Evolutionary conservation across 805 yeast genomes (phyloP).

Genomic region (Spathaspora arborariae): DNA sequence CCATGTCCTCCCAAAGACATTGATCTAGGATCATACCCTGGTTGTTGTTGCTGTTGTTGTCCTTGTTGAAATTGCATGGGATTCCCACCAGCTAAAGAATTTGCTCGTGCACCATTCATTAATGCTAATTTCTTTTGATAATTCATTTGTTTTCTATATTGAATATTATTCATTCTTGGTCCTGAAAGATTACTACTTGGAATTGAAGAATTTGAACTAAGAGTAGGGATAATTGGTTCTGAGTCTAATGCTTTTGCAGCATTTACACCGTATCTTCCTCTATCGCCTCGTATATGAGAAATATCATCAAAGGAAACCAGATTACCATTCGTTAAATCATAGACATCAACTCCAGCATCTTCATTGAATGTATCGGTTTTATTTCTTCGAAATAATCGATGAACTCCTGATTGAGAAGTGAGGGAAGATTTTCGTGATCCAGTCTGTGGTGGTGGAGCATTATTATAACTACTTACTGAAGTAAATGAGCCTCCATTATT

Average conservation of each 20-base stretch:
- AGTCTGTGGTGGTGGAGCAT: neutral
- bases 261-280: slow-evolving; percentile 60
- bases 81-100: slow-evolving; percentile 33
- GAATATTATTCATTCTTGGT: slow-evolving; percentile 40
- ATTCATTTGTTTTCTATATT: slow-evolving; percentile 68
- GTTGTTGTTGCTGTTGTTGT: slow-evolving; percentile 9
- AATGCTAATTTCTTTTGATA: slow-evolving; percentile 59
- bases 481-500: neutral
- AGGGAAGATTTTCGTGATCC: slow-evolving; percentile 35
- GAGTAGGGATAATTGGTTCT: slow-evolving; percentile 72
- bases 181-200: slow-evolving; percentile 10
- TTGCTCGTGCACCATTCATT: slow-evolving; percentile 44
- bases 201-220: slow-evolving; percentile 32
- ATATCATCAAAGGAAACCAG: slow-evolving; percentile 61
- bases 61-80: slow-evolving; percentile 20
- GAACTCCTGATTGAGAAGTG: slow-evolving; percentile 37
- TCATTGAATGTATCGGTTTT: slow-evolving; percentile 16
- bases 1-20: slow-evolving; percentile 9
- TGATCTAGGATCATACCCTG: slow-evolving; percentile 7
- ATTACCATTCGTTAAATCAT: slow-evolving; percentile 34
- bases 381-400: slow-evolving; percentile 41
- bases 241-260: slow-evolving; percentile 43
- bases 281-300: slow-evolving; percentile 53
- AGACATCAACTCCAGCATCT: slow-evolving; percentile 23
- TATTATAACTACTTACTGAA: slow-evolving; percentile 9